A percentile compares a stretch with the other conserved stretches of the same genome.
phyloP scores from a whole-genome alignment of 2,329 filamentous ascomycete genomes.

The Sarocladium strictum region DNA sequence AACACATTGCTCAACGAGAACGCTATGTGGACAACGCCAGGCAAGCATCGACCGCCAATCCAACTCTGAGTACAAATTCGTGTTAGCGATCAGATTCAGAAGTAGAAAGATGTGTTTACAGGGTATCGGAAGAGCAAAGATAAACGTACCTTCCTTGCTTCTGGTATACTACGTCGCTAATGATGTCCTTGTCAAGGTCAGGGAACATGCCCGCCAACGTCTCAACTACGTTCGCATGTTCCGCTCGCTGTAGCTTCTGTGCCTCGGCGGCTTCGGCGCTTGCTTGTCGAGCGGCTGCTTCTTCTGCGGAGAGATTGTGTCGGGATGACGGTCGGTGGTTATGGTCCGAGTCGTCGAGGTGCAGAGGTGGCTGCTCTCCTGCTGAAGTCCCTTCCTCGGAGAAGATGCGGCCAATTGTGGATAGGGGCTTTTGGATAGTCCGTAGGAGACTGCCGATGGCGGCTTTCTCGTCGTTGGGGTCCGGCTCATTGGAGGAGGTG shows the following conservation, averaged over 20 bases:
- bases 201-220: slow-evolving; percentile 96
- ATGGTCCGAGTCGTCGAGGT: slow-evolving; percentile 17
- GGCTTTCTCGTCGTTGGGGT: slow-evolving; percentile 62
- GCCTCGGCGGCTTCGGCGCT: slow-evolving; percentile 87
- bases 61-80: slow-evolving; percentile 69
- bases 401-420: slow-evolving; percentile 91
- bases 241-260: slow-evolving; percentile 70
- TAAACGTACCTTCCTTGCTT: slow-evolving; percentile 81
- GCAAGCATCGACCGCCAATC: slow-evolving; percentile 79
- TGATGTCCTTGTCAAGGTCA: slow-evolving; percentile 86
- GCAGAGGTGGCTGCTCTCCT: slow-evolving; percentile 12
- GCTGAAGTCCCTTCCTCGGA: slow-evolving; percentile 52
- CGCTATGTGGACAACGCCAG: slow-evolving; percentile 56
- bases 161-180: slow-evolving; percentile 92
- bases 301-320: slow-evolving; percentile 64
- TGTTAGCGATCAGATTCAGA: too few species aligned
- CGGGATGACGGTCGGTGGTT: slow-evolving; percentile 27
- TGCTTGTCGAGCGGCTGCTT: slow-evolving; percentile 83
- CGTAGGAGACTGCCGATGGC: slow-evolving; percentile 80
- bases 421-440: slow-evolving; percentile 85
- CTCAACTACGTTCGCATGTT: slow-evolving; percentile 89
- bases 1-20: not conserved
- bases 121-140: not conserved
- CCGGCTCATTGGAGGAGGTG: slow-evolving; percentile 47
- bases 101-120: too few species aligned